Evolutionary conservation across 805 yeast species (phyloP).

Genomic region (Candida succiphila): DNA sequence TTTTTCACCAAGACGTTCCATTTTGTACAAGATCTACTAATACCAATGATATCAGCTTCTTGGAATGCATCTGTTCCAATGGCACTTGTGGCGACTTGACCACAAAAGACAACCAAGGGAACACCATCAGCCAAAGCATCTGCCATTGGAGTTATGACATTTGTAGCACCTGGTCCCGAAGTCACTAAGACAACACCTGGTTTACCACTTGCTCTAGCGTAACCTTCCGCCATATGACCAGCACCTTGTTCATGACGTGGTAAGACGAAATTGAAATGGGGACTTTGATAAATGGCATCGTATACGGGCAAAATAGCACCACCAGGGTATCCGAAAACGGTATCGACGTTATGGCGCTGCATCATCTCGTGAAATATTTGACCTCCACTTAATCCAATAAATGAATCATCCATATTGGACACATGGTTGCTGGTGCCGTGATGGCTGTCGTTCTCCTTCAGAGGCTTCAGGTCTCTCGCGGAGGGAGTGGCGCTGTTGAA

Average conservation of each 20-base stretch:
- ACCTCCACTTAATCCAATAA: constrained; percentile 96
- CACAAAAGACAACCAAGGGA: constrained; percentile 93
- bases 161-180: constrained; percentile 99
- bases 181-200: constrained; percentile 98
- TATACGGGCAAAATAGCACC: constrained; percentile 98
- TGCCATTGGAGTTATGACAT: constrained; percentile 96
- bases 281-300: constrained; percentile 91
- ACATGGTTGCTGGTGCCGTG: neutral
- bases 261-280: constrained; percentile 78
- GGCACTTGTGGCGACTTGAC: constrained; percentile 92
- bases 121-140: constrained; percentile 97
- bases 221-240: constrained; percentile 99
- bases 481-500: constrained; percentile 20
- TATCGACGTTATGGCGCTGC: constrained; percentile 91
- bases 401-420: constrained; percentile 61
- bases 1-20: constrained; percentile 98
- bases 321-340: constrained; percentile 96
- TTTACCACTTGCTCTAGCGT: constrained; percentile 89
- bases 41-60: constrained; percentile 97
- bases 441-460: constrained; percentile 5
- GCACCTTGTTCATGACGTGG: constrained; percentile 99
- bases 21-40: constrained; percentile 93
- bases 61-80: constrained; percentile 99
- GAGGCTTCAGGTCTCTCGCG: constrained; percentile 7
- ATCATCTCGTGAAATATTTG: constrained; percentile 98